Evolutionary conservation across 1,139 yeast species (phyloP), one percentile per base, ranked within the genome.

Genomic region (Magnusiomyces fungicola): DNA sequence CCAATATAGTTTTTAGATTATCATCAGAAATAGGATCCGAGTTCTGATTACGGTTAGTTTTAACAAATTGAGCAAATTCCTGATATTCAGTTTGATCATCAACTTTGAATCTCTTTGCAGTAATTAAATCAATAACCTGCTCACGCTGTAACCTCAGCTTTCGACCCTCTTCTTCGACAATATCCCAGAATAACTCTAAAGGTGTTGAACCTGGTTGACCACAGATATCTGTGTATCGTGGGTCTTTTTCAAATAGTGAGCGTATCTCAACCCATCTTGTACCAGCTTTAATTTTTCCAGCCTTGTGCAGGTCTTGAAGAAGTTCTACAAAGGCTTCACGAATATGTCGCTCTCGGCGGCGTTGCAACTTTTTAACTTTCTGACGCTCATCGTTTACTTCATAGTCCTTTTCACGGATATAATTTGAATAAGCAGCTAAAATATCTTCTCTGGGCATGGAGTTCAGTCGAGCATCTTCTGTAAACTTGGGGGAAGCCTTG

Each of bases 131-230:
- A 44, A 75, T 75, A 1, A 81, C 76, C 45, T 81, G 64, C 50
- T 83, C 88, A 50, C 78, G 76, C 59, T 81, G 79, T 22, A 80
- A 77, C 54, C 75, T 76, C 43, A 84, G 61, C 2, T 72, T 61
- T 51, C 81, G 77, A 32, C 74, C 73, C 58, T 80, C 79, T 49
- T 78, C 83, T 57, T 84, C 90, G 1, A 83, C 74, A 0, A 76
- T 62, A 63, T 90, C 96, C 79, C 88, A 78, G 59, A 85, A 87
- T 42, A 87, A 67, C 53, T 89, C 96, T 34, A 83, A 62, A 0
- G 96, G 85, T 1, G 81, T 74, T 0, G 97, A 88, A 0, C 97
- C 97, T 41, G 79, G 73, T 52, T 90, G 74, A 0, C 95, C 96
- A 53, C 89, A 74, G 40, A 88, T 58, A 22, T 75, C 79, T 16